Base-by-base conservation (phyloP, 345 rosid genomes). In the Citrus inodora region DNA sequence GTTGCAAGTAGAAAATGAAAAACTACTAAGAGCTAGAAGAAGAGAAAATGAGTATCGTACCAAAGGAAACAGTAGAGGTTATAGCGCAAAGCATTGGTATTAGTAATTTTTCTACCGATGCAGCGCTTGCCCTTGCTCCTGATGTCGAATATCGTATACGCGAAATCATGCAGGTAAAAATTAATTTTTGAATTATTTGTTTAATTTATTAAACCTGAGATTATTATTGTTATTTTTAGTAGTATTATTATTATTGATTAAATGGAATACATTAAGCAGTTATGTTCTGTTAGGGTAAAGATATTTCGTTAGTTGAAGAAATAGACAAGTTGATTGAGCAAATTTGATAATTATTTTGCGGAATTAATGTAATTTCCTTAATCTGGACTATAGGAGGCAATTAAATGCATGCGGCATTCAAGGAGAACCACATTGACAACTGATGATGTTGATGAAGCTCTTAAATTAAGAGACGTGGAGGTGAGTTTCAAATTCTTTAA, bases 351-450 rank as follows among this genome's bases (percentile, higher is more conserved):
- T 25, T 24, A 37, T 74, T 53, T 24, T 51, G 37, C 19, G 58
- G 61, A 67, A 67, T 13, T 66, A 19, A 33, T 42, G 6, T 79
- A 74, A 42, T 71, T 16, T 78, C 32, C 69, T 79, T 69, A 73
- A 42, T 72, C 70, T 86, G 77, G 67, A 69, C 40, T 63, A n/a
- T 85, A 92, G 93, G 97, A 95, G 84, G 95, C 99, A 42, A 86
- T 92, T 74, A 96, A 96, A 83, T 94, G 95, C 77, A 96, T 96
- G 99, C 95, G 94, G 58, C 99, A 96, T 79, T 94, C 99, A 2
- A 91, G 85, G 87, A 88, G 98, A 79, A 89, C 95, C 4, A 88
- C 78, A 67, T 81, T 94, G 82, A 90, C 97, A 4, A 77, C 91
- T 28, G 87, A 90, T 37, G 98, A 96, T 79, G 98, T 96, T 46